phyloP scores from a whole-genome alignment of 225 moss, liverwort and hornwort genomes.

The Takakia lepidozioides region DNA sequence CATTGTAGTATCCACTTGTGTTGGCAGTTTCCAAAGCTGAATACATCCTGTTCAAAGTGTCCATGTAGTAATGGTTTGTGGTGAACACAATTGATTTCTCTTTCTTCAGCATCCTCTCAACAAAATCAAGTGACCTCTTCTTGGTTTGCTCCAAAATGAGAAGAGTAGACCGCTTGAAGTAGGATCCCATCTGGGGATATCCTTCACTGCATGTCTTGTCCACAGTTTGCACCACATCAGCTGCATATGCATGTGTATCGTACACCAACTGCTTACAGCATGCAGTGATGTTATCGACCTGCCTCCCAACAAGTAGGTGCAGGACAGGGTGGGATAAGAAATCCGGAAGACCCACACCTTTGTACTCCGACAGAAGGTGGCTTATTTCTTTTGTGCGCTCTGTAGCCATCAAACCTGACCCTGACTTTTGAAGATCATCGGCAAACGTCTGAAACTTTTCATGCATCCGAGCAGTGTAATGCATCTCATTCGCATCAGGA shows the following conservation, averaged over 20 bases:
- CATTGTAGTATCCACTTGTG: too few species aligned
- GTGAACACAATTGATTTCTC: conserved; percentile 15
- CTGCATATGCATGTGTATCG: conserved; percentile 16
- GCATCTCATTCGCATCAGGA: conserved; percentile 4
- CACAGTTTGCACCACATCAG: conserved; percentile 4
- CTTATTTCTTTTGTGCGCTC: conserved; percentile 11
- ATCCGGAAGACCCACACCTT: conserved; percentile 14
- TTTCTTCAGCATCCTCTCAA: conserved; percentile 12
- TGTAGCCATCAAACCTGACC: not conserved
- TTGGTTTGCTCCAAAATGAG: not conserved
- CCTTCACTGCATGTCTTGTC: not conserved
- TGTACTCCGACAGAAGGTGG: conserved; percentile 7
- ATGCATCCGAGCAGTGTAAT: conserved; percentile 17
- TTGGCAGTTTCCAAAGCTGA: not conserved
- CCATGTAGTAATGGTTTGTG: conserved; percentile 18
- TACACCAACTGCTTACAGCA: conserved; percentile 18
- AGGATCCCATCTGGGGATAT: conserved; percentile 5
- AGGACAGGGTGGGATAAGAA: conserved; percentile 27
- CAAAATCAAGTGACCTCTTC: conserved; percentile 8
- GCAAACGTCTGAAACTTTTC: conserved; percentile 20
- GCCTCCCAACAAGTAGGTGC: conserved; percentile 11
- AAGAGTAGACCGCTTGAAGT: not conserved
- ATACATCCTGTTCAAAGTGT: not conserved
- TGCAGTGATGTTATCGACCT: conserved; percentile 13
- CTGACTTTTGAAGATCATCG: conserved; percentile 4